A percentile compares a stretch with the other conserved stretches of the same genome.
Conservation (phyloP, 1,139 yeast genomes). For the Debaryomycetaceae sp. region DNA sequence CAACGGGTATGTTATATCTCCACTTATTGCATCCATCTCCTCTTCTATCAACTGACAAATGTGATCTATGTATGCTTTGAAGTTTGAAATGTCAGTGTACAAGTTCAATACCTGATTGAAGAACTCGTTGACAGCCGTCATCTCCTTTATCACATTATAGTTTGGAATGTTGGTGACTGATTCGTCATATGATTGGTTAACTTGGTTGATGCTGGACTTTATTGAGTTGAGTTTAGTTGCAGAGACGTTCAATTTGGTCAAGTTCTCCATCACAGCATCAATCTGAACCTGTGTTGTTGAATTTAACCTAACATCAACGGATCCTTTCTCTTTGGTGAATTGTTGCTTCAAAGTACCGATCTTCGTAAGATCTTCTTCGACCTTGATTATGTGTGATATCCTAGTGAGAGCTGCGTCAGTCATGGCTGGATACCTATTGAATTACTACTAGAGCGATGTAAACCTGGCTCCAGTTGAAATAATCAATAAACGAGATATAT, state of each 20-base stretch:
- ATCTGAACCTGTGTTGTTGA: constrained; percentile 62
- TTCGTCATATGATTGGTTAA: constrained; percentile 54
- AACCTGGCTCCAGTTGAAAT: no score
- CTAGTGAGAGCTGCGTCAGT: constrained; percentile 43
- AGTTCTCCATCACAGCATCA: constrained; percentile 44
- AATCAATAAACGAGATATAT: no score
- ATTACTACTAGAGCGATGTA: no score
- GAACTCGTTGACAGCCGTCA: constrained; percentile 68
- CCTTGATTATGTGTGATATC: constrained; percentile 43
- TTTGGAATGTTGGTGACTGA: constrained; percentile 52
- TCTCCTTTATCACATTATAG: constrained; percentile 55
- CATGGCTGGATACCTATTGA: constrained; percentile 17
- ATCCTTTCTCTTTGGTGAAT: constrained; percentile 63
- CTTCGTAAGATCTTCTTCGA: constrained; percentile 59
- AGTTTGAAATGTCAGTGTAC: constrained; percentile 58
- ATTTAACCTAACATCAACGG: constrained; percentile 68
- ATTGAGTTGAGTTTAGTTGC: constrained; percentile 43
- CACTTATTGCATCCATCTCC: constrained; percentile 47
- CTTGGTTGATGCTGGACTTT: constrained; percentile 53
- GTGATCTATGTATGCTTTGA: constrained; percentile 48
- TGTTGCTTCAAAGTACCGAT: constrained; percentile 54
- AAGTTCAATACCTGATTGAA: constrained; percentile 67
- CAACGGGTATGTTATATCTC: constrained; percentile 54
- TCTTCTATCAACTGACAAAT: constrained; percentile 52
- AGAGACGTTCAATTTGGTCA: constrained; percentile 34